These are phyloP conservation scores for Trebouxia sp. DNA, from an alignment of 139 green algal genomes.

Conservation along the genomic window DNA sequence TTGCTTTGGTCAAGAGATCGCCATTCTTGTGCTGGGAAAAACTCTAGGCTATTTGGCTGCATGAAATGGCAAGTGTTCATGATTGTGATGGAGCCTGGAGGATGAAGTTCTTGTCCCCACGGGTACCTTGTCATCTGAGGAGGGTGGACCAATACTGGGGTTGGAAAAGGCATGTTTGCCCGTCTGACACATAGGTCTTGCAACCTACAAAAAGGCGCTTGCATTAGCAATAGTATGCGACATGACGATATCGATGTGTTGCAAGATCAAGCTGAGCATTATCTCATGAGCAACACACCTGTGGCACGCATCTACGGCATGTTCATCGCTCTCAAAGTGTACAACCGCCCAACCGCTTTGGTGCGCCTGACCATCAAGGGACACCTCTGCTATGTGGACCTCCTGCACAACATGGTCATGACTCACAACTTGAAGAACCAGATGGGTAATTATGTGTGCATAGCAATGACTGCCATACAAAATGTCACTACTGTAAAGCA, in stretches of 20 bases:
- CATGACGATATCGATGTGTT: no score
- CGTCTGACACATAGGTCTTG: background rate
- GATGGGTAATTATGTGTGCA: no score
- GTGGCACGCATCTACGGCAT: background rate
- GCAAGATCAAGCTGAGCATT: no score
- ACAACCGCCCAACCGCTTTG: background rate
- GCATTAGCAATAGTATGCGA: no score
- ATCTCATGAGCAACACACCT: no score
- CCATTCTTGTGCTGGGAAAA: conserved; percentile 7
- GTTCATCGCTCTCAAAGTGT: background rate
- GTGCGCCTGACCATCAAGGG: background rate
- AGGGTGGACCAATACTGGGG: background rate
- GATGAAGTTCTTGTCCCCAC: background rate
- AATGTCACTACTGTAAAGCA: no score
- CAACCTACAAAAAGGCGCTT: conserved; percentile 4
- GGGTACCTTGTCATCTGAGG: background rate
- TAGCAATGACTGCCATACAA: no score
- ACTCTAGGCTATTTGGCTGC: conserved; percentile 12
- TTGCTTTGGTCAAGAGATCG: background rate
- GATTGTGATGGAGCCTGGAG: background rate
- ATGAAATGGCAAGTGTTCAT: background rate
- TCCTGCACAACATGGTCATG: background rate
- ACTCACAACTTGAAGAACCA: no score
- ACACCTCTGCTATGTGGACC: background rate
- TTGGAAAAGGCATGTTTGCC: background rate